Evolutionary conservation across 257 asterid species (phyloP).

Genomic region (Pogostemon cablin): DNA sequence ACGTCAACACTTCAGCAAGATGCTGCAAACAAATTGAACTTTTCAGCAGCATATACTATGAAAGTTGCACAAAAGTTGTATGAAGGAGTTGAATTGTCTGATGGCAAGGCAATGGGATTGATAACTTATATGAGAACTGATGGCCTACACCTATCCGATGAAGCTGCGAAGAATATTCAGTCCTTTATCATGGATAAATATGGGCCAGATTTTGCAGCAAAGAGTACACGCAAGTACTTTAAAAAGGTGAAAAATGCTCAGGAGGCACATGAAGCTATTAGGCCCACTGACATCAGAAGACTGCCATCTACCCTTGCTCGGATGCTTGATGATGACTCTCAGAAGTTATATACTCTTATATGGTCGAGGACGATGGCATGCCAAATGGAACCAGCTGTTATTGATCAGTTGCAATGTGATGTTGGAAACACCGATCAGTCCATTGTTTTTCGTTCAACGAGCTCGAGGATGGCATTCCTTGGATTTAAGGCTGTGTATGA

Average conservation of each 20-base stretch:
- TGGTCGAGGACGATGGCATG: constrained; percentile 90
- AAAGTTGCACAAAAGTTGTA: constrained; percentile 88
- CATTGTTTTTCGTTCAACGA: constrained; percentile 60
- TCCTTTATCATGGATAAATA: constrained; percentile 64
- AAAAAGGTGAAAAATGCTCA: constrained; percentile 92
- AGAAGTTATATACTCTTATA: constrained; percentile 77
- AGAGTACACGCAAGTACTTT: constrained; percentile 64
- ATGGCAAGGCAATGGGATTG: constrained; percentile 73
- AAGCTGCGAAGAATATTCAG: constrained; percentile 74
- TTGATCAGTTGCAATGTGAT: constrained; percentile 74
- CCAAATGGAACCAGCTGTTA: constrained; percentile 88
- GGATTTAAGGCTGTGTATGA: constrained; percentile 72
- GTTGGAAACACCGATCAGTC: constrained; percentile 62
- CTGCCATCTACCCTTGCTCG: constrained; percentile 72
- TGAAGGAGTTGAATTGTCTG: constrained; percentile 79
- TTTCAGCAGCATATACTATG: constrained; percentile 76
- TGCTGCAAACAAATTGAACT: constrained; percentile 83
- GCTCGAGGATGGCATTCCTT: constrained; percentile 68
- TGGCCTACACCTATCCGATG: constrained; percentile 86
- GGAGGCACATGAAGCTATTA: constrained; percentile 98
- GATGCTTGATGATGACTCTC: constrained; percentile 77
- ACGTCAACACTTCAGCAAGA: constrained; percentile 97
- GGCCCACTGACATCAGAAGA: constrained; percentile 85
- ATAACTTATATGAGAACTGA: constrained; percentile 96
- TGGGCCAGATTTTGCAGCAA: constrained; percentile 66